Evolutionary conservation across 139 green algal genomes (phyloP), one percentile per base, ranked within the genome.

Genomic region (Micractinium sp.): DNA sequence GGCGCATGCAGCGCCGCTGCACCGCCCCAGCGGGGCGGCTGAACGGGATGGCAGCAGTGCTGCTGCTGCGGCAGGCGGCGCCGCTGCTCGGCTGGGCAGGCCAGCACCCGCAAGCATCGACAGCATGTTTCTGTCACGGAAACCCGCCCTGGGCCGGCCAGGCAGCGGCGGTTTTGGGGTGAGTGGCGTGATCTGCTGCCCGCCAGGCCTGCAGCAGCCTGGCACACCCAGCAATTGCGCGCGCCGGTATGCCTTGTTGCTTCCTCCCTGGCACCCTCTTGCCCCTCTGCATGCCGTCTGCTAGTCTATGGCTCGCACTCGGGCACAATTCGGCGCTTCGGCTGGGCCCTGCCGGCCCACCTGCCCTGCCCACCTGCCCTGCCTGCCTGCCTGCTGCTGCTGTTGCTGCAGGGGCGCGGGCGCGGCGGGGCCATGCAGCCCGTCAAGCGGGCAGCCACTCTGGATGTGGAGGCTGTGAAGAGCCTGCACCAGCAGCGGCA

Each of bases 101-200:
- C 36, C 23, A 20, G 36, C 36, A 25, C 25, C 67, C 38, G 80
- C 56, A 71, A 63, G 38, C 85, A 63, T 67, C 0, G 76, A 89
- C 23, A 75, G n/a, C 85, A 73, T 88, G 71, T 83, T 88, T 71
- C 41, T 82, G 22, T 73, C 71, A 0, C 85, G 71, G 71, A 82
- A 71, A 41, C 85, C 85, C 41, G 71, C 66, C 83, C 63, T 80
- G 63, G 39, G 33, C 31, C 60, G 81, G 18, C 81, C 81, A 9
- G n/a, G n/a, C 31, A 33, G 83, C 83, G 38, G 66, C 83, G 23
- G 63, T 3, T 66, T 79, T 9, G 56, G 33, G 56, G 81, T 86
- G 56, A 86, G 81, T n/a, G n/a, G n/a, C n/a, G n/a, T n/a, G n/a
- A n/a, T n/a, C n/a, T n/a, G n/a, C n/a, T n/a, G n/a, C n/a, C n/a